These are phyloP conservation scores for Mortierella sp. DNA, from an alignment of 371 early-diverging fungal genomes.

Conservation along the genomic window DNA sequence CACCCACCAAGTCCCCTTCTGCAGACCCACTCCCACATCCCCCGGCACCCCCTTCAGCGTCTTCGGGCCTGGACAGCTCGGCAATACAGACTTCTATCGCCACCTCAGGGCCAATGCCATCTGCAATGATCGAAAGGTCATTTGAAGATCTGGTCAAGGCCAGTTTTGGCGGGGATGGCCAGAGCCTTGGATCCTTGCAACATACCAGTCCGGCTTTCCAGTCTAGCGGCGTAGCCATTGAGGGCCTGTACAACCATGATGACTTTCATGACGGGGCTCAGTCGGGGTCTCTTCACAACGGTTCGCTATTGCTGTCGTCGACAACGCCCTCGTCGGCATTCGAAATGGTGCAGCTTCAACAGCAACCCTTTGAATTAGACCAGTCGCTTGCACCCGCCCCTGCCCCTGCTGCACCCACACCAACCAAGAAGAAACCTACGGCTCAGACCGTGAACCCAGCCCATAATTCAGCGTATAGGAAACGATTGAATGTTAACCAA, in stretches of 20 bases:
- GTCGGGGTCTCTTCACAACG: neutral
- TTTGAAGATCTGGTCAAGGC: slow-evolving; percentile 29
- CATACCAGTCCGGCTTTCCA: too few relatives aligned
- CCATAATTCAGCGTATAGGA: slow-evolving; percentile 45
- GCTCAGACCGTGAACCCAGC: slow-evolving; percentile 33
- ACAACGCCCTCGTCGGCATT: neutral
- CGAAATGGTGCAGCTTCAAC: neutral
- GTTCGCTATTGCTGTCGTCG: neutral
- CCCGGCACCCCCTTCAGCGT: neutral
- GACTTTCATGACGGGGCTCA: too few relatives aligned
- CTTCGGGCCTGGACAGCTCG: neutral
- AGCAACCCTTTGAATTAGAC: neutral
- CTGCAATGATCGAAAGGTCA: slow-evolving; percentile 20
- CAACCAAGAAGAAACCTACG: slow-evolving; percentile 24
- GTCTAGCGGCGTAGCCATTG: too few relatives aligned
- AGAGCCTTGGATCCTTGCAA: too few relatives aligned
- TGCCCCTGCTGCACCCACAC: neutral
- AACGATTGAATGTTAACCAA: slow-evolving; percentile 52
- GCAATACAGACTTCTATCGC: neutral
- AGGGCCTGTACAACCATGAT: too few relatives aligned
- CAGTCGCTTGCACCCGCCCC: neutral
- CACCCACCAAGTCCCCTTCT: slow-evolving; percentile 1
- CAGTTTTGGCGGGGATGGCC: neutral
- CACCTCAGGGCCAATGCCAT: slow-evolving; percentile 4
- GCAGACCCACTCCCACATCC: slow-evolving; percentile 7